A percentile compares a stretch with the other conserved stretches of the same genome.
Conservation (phyloP, 2,329 filamentous ascomycete genomes). For the Exophiala xenobiotica region DNA sequence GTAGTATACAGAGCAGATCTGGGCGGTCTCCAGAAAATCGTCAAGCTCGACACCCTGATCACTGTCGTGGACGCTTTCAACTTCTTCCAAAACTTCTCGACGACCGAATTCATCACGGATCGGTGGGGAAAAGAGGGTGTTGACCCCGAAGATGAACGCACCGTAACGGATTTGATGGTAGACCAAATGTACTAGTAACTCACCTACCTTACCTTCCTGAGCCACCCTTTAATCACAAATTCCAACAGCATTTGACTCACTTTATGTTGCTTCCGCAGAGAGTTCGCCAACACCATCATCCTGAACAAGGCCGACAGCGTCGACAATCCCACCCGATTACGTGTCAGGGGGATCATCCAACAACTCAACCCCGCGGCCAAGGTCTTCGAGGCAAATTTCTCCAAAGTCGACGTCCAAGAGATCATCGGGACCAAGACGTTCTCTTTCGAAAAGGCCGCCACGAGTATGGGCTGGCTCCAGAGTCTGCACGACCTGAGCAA, state of each 20-base stretch:
- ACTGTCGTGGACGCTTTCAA: slow-evolving; percentile 74
- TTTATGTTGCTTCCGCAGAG: slow-evolving; percentile 33
- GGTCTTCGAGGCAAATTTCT: slow-evolving; percentile 60
- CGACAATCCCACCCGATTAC: slow-evolving; percentile 43
- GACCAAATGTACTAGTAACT: slow-evolving; percentile 68
- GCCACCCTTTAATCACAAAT: no score
- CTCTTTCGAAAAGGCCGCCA: slow-evolving; percentile 62
- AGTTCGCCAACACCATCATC: slow-evolving; percentile 72
- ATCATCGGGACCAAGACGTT: slow-evolving; percentile 68
- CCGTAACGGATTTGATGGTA: slow-evolving; percentile 72
- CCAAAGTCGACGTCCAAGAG: slow-evolving; percentile 60
- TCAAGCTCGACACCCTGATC: slow-evolving; percentile 67
- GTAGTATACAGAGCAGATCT: slow-evolving; percentile 46
- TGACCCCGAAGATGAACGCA: slow-evolving; percentile 67
- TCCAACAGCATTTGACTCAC: no score
- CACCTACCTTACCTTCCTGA: no score
- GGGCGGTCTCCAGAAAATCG: slow-evolving; percentile 66
- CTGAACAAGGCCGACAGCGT: slow-evolving; percentile 70
- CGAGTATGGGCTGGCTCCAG: slow-evolving; percentile 68
- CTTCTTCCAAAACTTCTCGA: slow-evolving; percentile 70
- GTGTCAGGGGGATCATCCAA: slow-evolving; percentile 56
- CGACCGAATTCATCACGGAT: slow-evolving; percentile 64
- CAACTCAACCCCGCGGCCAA: slow-evolving; percentile 67
- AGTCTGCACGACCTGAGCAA: slow-evolving; percentile 68
- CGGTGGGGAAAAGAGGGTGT: slow-evolving; percentile 61